Conservation (phyloP, 1,139 yeast species). For the Hanseniaspora sp. region DNA sequence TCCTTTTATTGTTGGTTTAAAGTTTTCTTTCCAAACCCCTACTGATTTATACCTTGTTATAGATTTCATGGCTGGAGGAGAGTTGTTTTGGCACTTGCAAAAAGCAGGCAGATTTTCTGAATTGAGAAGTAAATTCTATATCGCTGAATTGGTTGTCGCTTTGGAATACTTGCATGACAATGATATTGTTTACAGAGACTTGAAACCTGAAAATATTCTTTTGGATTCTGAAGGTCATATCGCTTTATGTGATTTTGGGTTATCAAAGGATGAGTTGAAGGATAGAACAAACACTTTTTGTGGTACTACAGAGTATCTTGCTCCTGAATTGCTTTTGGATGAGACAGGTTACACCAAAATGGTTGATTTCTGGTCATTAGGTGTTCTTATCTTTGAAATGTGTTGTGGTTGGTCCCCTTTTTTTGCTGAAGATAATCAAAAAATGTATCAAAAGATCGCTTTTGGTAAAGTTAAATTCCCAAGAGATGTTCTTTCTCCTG, state of each 20-base stretch:
- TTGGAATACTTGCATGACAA: constrained; percentile 85
- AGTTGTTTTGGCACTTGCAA: constrained; percentile 92
- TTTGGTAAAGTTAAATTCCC: constrained; percentile 96
- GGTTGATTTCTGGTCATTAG: constrained; percentile 82
- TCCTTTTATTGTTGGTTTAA: constrained; percentile 86
- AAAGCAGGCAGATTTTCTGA: constrained; percentile 89
- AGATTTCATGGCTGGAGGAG: constrained; percentile 98
- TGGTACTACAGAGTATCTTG: constrained; percentile 88
- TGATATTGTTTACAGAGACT: constrained; percentile 86
- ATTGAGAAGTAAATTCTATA: constrained; percentile 87
- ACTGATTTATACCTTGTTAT: constrained; percentile 84
- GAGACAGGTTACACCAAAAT: constrained; percentile 77
- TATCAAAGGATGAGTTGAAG: constrained; percentile 84
- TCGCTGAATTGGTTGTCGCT: constrained; percentile 87
- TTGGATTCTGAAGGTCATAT: constrained; percentile 95
- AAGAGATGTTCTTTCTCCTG: constrained; percentile 80
- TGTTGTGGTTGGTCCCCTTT: constrained; percentile 99
- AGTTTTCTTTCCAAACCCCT: constrained; percentile 92
- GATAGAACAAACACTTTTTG: constrained; percentile 96
- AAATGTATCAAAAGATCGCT: constrained; percentile 96
- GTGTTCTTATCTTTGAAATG: constrained; percentile 74
- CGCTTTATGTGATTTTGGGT: constrained; percentile 91
- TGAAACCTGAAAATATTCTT: constrained; percentile 87
- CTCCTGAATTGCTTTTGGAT: constrained; percentile 69
- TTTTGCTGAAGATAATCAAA: constrained; percentile 93